These are phyloP conservation scores for Phanerochaete carnosa DNA, from an alignment of 768 basidiomycete species.

Conservation along the genomic window DNA sequence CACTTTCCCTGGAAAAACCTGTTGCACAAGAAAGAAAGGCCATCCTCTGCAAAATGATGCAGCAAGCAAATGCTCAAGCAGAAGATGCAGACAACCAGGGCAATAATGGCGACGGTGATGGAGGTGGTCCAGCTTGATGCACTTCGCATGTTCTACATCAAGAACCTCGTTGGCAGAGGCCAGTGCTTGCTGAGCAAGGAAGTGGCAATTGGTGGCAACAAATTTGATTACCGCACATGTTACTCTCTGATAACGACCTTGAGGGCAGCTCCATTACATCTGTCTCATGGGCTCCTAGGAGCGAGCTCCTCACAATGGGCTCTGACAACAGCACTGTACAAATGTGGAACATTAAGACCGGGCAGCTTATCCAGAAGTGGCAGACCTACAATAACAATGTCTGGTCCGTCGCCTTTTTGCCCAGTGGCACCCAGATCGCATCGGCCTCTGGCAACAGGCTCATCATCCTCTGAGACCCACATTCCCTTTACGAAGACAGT, in stretches of 20 bases:
- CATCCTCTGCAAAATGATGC: not conserved
- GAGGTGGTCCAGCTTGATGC: not conserved
- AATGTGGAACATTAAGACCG: constrained; percentile 23
- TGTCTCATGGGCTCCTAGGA: constrained; percentile 18
- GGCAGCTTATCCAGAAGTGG: not conserved
- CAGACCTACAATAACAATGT: constrained; percentile 3
- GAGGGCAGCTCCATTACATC: not conserved
- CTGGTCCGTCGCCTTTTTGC: constrained; percentile 12
- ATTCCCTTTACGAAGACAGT: not conserved
- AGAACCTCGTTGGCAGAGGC: not conserved
- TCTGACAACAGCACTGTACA: constrained; percentile 23
- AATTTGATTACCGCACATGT: not conserved
- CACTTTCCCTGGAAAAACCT: not conserved
- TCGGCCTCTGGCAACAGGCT: constrained; percentile 18
- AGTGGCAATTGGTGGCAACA: not conserved
- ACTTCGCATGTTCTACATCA: not conserved
- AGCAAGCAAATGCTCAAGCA: not conserved
- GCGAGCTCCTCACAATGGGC: constrained; percentile 19
- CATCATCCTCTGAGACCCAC: constrained; percentile 17
- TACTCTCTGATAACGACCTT: not conserved
- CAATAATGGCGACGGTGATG: not conserved
- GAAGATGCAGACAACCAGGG: not conserved
- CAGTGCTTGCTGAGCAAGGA: not conserved
- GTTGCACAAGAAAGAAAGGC: not conserved
- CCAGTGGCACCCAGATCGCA: constrained; percentile 7